Evolutionary conservation across 345 rosid species (phyloP).

Genomic region (Laguncularia racemosa): DNA sequence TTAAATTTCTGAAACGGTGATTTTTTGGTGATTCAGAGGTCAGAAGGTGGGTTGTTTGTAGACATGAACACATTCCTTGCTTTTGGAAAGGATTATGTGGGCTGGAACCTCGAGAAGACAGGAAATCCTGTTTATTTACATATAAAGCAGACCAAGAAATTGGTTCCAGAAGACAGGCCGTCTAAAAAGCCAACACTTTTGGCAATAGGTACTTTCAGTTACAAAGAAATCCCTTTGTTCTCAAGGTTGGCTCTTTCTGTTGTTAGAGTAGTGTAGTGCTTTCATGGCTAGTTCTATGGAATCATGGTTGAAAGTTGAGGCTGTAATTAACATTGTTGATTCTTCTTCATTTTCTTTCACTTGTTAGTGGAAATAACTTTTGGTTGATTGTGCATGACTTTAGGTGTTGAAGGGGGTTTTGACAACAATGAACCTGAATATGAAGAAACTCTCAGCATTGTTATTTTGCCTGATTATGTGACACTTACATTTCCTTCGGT

Average conservation of each 20-base stretch:
- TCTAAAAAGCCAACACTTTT: constrained; percentile 78
- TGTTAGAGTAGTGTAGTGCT: background rate
- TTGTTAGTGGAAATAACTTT: background rate
- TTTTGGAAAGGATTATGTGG: constrained; percentile 78
- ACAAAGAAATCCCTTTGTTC: background rate
- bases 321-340: background rate
- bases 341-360: constrained; percentile 3
- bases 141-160: constrained; percentile 65
- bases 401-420: constrained; percentile 94
- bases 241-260: background rate
- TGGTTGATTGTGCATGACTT: constrained; percentile 10
- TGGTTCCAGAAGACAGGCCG: constrained; percentile 83
- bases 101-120: constrained; percentile 89
- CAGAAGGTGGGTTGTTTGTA: constrained; percentile 83
- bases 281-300: no score
- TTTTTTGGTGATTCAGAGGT: constrained; percentile 48
- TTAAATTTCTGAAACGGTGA: background rate
- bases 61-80: constrained; percentile 92
- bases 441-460: constrained; percentile 62
- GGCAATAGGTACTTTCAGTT: constrained; percentile 62
- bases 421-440: constrained; percentile 80
- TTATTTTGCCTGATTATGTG: constrained; percentile 67
- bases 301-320: no score
- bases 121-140: constrained; percentile 88
- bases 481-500: constrained; percentile 82